Base-by-base conservation (phyloP, 495 filamentous ascomycete genomes). In the Hyphodiscus hymeniophilus region DNA sequence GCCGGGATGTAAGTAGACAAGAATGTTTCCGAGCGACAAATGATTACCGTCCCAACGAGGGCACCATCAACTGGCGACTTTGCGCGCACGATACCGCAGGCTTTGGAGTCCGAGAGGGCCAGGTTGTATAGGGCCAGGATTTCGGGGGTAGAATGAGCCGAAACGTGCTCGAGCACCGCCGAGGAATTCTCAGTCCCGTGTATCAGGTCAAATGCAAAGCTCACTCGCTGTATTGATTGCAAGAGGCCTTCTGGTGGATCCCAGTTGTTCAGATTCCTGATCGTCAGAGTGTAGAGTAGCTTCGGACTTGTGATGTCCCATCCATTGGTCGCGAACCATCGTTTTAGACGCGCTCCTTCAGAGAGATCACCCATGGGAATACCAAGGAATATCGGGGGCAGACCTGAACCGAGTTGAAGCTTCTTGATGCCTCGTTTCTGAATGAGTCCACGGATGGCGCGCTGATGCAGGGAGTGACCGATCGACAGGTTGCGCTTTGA, bases 61-160 rank as follows among this genome's bases (percentile, higher is more conserved):
- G 69, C 72, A 11, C 77, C 80, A 51, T 87, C 85, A 33, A 73
- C 66, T 0, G 76, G 75, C 43, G 77, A 73, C 62, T 84, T 89
- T 4, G 89, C 89, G 24, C 88, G 75, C 48, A 95, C 88, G 46
- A 95, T 81, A 35, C 86, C 86, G 54, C 86, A 91, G 16, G 76
- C 70, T 34, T 80, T 77, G 16, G 76, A 72, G 39, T 89, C 86
- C 24, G 78, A 70, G 2, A 95, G 70, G 3, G 89, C 89, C 26
- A 85, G 70, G 24, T 80, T 75, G 64, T 95, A 95, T 16, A 94
- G 79, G 48, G 89, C 86, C 10, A 82, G 72, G n/a, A 91, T 79
- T 20, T 88, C 89, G 48, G 86, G 84, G n/a, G 79, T 73, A 12
- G 85, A 80, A 60, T 82, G 80, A 0, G 81, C 80, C 35, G 77